These are phyloP conservation scores for Penicillium egyptiacum DNA, from an alignment of 495 filamentous ascomycete genomes.

Conservation along the genomic window DNA sequence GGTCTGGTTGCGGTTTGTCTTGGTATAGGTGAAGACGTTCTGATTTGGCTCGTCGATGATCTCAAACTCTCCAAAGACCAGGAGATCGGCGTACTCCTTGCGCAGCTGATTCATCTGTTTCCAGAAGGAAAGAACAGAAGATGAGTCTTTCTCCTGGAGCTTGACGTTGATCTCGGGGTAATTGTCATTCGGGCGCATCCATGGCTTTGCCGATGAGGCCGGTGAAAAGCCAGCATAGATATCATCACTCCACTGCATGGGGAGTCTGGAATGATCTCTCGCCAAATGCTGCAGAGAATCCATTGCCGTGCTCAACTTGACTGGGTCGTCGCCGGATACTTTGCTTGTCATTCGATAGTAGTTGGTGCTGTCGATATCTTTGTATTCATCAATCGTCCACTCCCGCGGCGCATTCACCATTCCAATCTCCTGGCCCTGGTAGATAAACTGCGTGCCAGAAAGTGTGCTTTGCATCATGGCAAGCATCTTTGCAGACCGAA, in stretches of 20 bases:
- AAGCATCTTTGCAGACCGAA: slow-evolving; percentile 51
- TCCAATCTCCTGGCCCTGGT: slow-evolving; percentile 59
- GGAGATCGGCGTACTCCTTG: slow-evolving; percentile 32
- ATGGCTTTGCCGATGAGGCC: slow-evolving; percentile 40
- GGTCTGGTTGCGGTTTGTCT: background rate
- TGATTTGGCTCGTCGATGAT: slow-evolving; percentile 22
- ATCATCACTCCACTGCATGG: slow-evolving; percentile 60
- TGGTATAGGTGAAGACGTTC: slow-evolving; percentile 44
- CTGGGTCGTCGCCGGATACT: slow-evolving; percentile 27
- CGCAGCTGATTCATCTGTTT: slow-evolving; percentile 41
- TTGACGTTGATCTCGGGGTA: slow-evolving; percentile 53
- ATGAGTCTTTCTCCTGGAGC: slow-evolving; percentile 38
- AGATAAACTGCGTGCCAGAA: slow-evolving; percentile 53
- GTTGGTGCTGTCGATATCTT: slow-evolving; percentile 52
- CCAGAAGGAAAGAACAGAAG: slow-evolving; percentile 50
- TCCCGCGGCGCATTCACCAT: slow-evolving; percentile 51
- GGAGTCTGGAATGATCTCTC: slow-evolving; percentile 61
- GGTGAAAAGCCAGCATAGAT: slow-evolving; percentile 55
- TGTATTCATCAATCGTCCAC: slow-evolving; percentile 50
- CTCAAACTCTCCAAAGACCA: slow-evolving; percentile 38
- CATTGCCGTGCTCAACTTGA: slow-evolving; percentile 37
- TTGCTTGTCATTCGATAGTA: slow-evolving; percentile 45
- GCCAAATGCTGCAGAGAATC: slow-evolving; percentile 47
- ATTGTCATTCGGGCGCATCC: slow-evolving; percentile 60
- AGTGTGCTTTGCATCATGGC: slow-evolving; percentile 52